A percentile compares a stretch with the other conserved stretches of the same genome.
Evolutionary conservation across 345 rosid species (phyloP).

Genomic region (Salix purpurea): DNA sequence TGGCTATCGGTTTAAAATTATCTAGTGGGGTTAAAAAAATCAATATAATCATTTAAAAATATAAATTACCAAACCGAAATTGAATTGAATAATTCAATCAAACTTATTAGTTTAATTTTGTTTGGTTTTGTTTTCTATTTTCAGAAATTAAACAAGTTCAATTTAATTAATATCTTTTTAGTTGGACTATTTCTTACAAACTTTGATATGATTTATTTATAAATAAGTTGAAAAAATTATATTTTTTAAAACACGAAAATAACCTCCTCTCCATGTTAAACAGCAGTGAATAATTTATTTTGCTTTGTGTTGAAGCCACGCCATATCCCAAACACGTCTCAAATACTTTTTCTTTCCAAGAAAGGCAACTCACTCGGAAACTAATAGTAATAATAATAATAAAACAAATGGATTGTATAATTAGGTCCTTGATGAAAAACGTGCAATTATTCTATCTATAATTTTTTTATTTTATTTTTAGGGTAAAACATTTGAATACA

Average conservation of each 20-base stretch:
- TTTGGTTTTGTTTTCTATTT: not conserved
- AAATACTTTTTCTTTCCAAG: constrained; percentile 23
- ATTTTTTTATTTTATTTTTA: not conserved
- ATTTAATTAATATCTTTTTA: too few relatives aligned
- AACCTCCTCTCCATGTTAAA: too few relatives aligned
- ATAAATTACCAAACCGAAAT: too few relatives aligned
- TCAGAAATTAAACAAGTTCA: too few relatives aligned
- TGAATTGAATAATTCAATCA: too few relatives aligned
- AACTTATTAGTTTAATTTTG: not conserved
- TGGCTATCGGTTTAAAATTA: too few relatives aligned
- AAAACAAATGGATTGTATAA: constrained; percentile 3
- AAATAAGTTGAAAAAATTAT: too few relatives aligned
- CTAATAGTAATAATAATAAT: not conserved
- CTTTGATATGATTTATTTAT: too few relatives aligned
- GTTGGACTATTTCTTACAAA: too few relatives aligned
- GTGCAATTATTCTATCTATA: constrained; percentile 14
- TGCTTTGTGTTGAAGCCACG: constrained; percentile 38
- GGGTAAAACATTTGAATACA: not conserved
- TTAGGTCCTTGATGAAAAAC: constrained; percentile 6
- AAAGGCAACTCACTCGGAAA: constrained; percentile 23
- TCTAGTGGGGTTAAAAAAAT: too few relatives aligned
- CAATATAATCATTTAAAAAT: too few relatives aligned
- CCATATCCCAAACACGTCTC: constrained; percentile 12
- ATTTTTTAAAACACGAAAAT: too few relatives aligned
- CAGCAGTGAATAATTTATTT: constrained; percentile 13